A percentile compares a stretch with the other conserved stretches of the same genome.
Conservation (phyloP, 2,329 filamentous ascomycete genomes). For the Fusarium armeniacum region DNA sequence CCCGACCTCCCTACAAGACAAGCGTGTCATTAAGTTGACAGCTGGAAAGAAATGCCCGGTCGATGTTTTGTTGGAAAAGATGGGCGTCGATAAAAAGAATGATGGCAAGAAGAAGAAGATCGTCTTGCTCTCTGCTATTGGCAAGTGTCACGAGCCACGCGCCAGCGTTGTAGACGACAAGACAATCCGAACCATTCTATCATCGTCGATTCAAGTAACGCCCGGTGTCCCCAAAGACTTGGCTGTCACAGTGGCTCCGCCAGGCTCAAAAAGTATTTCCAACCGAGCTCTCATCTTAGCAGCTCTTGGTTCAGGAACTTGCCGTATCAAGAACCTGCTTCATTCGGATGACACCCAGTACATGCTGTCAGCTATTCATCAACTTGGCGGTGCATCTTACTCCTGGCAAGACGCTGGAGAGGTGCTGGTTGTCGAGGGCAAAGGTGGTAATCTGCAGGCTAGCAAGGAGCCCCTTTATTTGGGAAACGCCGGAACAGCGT, state of each 20-base stretch:
- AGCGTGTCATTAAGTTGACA: constrained; percentile 83
- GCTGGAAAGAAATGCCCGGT: constrained; percentile 91
- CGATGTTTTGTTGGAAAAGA: constrained; percentile 87
- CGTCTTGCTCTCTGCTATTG: constrained; percentile 90
- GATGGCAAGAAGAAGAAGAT: constrained; percentile 96
- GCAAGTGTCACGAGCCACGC: constrained; percentile 86
- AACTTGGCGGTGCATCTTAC: constrained; percentile 88
- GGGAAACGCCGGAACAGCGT: constrained; percentile 96
- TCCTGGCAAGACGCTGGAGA: constrained; percentile 96
- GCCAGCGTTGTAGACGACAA: constrained; percentile 91
- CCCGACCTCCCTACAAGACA: constrained; percentile 87
- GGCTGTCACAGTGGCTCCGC: constrained; percentile 83
- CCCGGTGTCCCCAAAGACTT: constrained; percentile 77
- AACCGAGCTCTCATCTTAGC: constrained; percentile 96
- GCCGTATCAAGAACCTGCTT: constrained; percentile 89
- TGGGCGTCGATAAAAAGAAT: constrained; percentile 99
- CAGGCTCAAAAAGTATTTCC: constrained; percentile 97
- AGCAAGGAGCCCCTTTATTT: constrained; percentile 86
- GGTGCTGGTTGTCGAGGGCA: constrained; percentile 88
- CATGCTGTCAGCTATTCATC: constrained; percentile 93
- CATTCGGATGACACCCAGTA: constrained; percentile 98
- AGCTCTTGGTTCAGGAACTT: constrained; percentile 87
- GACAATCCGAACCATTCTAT: constrained; percentile 85
- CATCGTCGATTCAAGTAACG: constrained; percentile 79
- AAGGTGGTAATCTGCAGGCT: constrained; percentile 86